Percentiles rank a stretch among this genome's conserved stretches.
phyloP scores from a whole-genome alignment of 768 basidiomycete genomes.

The Boletus huronensis region DNA sequence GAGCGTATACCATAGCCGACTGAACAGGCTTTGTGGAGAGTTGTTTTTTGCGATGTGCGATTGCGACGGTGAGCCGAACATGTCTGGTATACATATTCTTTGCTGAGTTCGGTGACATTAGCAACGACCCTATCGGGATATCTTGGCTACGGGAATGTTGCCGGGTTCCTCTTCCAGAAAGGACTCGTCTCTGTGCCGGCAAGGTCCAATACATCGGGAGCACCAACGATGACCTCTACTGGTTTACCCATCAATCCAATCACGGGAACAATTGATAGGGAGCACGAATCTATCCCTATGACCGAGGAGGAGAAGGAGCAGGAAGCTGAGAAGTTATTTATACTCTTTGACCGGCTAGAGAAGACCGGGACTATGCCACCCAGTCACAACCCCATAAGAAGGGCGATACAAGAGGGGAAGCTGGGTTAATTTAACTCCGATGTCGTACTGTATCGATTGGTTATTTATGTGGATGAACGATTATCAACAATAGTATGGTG shows the following conservation, averaged over 20 bases:
- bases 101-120: conserved; percentile 21
- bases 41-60: conserved; percentile 83
- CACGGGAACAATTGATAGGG: conserved; percentile 63
- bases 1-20: conserved; percentile 65
- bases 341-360: conserved; percentile 87
- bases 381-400: conserved; percentile 68
- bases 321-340: conserved; percentile 90
- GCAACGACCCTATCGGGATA: conserved; percentile 72
- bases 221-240: conserved; percentile 32
- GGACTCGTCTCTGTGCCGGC: conserved; percentile 68
- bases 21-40: conserved; percentile 81
- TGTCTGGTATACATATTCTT: neutral
- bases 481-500: no score
- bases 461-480: neutral
- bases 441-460: neutral
- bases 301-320: conserved; percentile 92
- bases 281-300: conserved; percentile 56
- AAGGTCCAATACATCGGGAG: conserved; percentile 31
- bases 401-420: conserved; percentile 47
- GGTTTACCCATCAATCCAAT: conserved; percentile 72
- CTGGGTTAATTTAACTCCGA: neutral
- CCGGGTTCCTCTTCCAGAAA: conserved; percentile 91
- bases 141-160: conserved; percentile 93
- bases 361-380: conserved; percentile 65
- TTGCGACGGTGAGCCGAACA: conserved; percentile 52